Evolutionary conservation across 306 rosid genomes (phyloP).

Genomic region (Cucurbita moschata): DNA sequence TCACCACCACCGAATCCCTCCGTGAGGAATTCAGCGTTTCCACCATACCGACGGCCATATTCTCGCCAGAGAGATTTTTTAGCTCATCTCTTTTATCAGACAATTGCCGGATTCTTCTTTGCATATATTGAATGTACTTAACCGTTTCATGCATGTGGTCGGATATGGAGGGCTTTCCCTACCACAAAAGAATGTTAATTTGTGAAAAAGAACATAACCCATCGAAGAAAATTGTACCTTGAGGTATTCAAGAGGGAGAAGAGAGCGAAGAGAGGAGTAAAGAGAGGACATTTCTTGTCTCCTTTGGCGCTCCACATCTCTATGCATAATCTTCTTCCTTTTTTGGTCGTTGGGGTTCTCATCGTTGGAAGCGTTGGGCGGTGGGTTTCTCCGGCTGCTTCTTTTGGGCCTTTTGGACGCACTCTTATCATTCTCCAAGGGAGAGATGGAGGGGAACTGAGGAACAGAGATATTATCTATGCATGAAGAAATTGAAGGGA

Average conservation of each 20-base stretch:
- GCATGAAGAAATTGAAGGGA: neutral
- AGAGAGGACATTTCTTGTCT: constrained; percentile 36
- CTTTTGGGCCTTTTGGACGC: neutral
- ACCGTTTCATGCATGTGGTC: constrained; percentile 28
- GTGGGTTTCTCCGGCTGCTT: neutral
- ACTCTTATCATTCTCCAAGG: neutral
- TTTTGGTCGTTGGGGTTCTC: neutral
- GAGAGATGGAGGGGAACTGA: neutral
- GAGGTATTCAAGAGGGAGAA: constrained; percentile 20
- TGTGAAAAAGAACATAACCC: too few species aligned
- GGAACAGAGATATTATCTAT: neutral
- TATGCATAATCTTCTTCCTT: constrained; percentile 23
- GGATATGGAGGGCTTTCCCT: constrained; percentile 35
- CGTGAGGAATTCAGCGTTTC: neutral
- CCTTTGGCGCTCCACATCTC: constrained; percentile 35
- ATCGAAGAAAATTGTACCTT: constrained; percentile 6
- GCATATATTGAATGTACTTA: constrained; percentile 20
- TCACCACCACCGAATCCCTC: neutral
- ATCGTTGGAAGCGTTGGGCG: neutral
- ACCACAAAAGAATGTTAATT: too few species aligned
- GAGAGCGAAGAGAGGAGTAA: constrained; percentile 19
- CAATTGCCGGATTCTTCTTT: constrained; percentile 14
- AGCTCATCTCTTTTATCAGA: constrained; percentile 18
- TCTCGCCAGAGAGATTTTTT: neutral
- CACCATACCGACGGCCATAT: neutral